A percentile compares a stretch with the other conserved stretches of the same genome.
Conservation (phyloP, 352 stramenopile genomes). For the Pythium utonaiense region DNA sequence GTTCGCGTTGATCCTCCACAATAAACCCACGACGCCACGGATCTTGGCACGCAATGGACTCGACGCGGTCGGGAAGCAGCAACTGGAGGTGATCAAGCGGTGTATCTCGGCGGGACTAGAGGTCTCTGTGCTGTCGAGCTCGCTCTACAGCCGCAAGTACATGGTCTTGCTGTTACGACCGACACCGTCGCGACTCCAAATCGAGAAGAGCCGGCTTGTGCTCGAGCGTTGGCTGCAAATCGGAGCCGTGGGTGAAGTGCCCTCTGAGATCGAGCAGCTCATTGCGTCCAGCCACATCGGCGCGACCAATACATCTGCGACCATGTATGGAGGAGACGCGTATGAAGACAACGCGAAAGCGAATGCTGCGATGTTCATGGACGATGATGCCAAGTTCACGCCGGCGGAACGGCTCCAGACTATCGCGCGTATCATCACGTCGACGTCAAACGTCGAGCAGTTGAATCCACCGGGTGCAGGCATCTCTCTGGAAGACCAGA, state of each 20-base stretch:
- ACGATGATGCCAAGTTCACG: slow-evolving; percentile 75
- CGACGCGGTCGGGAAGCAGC: slow-evolving; percentile 64
- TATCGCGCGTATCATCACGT: slow-evolving; percentile 85
- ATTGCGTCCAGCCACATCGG: slow-evolving; percentile 78
- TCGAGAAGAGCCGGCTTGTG: slow-evolving; percentile 75
- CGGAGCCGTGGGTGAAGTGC: slow-evolving; percentile 78
- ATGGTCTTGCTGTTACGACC: slow-evolving; percentile 70
- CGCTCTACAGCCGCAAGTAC: slow-evolving; percentile 79
- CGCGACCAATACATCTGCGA: slow-evolving; percentile 23
- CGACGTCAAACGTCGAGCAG: slow-evolving; percentile 59
- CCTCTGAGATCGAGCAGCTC: slow-evolving; percentile 82
- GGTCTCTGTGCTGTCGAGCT: slow-evolving; percentile 75
- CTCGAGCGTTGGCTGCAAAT: slow-evolving; percentile 86
- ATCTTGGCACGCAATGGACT: slow-evolving; percentile 74
- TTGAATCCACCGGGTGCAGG: slow-evolving; percentile 73
- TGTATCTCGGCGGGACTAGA: slow-evolving; percentile 76
- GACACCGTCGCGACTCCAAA: slow-evolving; percentile 58
- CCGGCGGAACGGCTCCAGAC: slow-evolving; percentile 81
- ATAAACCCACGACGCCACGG: slow-evolving; percentile 72
- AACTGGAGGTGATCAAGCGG: slow-evolving; percentile 70
- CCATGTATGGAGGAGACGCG: slow-evolving; percentile 12
- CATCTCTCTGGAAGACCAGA: slow-evolving; percentile 79
- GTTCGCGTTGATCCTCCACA: slow-evolving; percentile 80
- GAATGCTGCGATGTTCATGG: slow-evolving; percentile 21
- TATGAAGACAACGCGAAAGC: slow-evolving; percentile 25